Evolutionary conservation across 345 rosid genomes (phyloP), one percentile per base, ranked within the genome.

Genomic region (Raphanus sativus): DNA sequence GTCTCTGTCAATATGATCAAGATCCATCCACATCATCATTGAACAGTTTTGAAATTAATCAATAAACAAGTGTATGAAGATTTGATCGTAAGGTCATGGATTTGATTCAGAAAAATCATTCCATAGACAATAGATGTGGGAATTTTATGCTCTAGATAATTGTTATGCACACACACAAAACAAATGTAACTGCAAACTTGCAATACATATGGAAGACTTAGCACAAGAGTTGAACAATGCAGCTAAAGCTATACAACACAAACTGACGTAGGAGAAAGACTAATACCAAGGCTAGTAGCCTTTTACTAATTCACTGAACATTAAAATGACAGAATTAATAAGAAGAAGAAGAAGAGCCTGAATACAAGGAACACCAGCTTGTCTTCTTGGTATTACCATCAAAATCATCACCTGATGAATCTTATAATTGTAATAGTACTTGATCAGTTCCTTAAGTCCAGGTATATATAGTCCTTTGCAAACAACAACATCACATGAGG

Each of bases 401-500:
- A 7, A 90, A 67, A 58, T 90, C 95, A 28, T 79, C 63, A 95
- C 98, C 80, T 85, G 84, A 77, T 84, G 89, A 25, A 90, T 59
- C 36, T 4, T 55, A 52, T 92, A 94, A 65, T 94, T 88, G 85
- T 94, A 94, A 65, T 92, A 79, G 71, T 89, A 94, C 2, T 87
- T 83, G 59, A 94, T 21, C 21, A 21, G 75, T 85, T 94, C 96
- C 73, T 86, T 87, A 74, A 92, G 82, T 4, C 95, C 96, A 71
- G 95, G 95, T 3, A 40, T 67, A 92, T 90, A 79, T 92, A 88
- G 73, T 90, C 94, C 8, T 74, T 77, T 1, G 98, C 93, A 77
- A 95, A 92, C 62, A 92, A 71, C 96, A 92, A 71, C 96, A 95
- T 92, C 72, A 92, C 83, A 73, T 89, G 98, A 64, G 4, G 45